Evolutionary conservation across 495 filamentous ascomycete species (phyloP).

Genomic region (Penicillium odoratum): DNA sequence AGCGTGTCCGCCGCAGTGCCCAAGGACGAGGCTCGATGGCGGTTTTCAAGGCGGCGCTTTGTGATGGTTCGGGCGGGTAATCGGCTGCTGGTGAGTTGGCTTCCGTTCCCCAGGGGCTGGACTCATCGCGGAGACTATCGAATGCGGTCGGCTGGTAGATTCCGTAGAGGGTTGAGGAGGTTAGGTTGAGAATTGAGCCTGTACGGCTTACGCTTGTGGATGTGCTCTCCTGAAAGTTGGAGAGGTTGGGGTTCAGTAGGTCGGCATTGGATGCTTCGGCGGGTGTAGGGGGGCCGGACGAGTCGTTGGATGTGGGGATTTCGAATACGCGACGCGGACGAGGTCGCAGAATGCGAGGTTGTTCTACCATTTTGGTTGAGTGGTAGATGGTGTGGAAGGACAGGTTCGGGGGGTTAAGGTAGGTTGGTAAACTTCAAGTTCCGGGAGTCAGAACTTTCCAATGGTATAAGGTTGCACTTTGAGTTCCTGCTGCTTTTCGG

Average conservation of each 20-base stretch:
- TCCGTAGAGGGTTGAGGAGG: slow-evolving; percentile 82
- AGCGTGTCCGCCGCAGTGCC: slow-evolving; percentile 35
- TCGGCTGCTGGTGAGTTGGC: slow-evolving; percentile 56
- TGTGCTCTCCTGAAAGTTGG: slow-evolving; percentile 24
- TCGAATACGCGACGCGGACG: slow-evolving; percentile 76
- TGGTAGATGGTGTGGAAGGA: background rate
- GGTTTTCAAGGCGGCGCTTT: slow-evolving; percentile 26
- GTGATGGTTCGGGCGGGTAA: slow-evolving; percentile 27
- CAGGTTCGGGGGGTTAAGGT: background rate
- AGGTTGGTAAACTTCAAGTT: slow-evolving; percentile 1
- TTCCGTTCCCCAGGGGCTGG: slow-evolving; percentile 70
- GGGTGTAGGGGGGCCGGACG: slow-evolving; percentile 50
- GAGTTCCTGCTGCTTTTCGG: background rate
- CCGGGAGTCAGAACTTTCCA: slow-evolving; percentile 10
- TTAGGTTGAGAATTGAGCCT: slow-evolving; percentile 81
- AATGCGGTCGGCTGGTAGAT: slow-evolving; percentile 77
- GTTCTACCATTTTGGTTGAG: slow-evolving; percentile 40
- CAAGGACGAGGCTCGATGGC: slow-evolving; percentile 32
- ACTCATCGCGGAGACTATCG: slow-evolving; percentile 51
- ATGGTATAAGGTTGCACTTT: slow-evolving; percentile 3
- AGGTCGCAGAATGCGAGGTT: slow-evolving; percentile 64
- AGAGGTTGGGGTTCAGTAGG: slow-evolving; percentile 29
- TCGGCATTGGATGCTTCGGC: slow-evolving; percentile 38
- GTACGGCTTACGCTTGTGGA: slow-evolving; percentile 54
- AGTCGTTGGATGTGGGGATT: slow-evolving; percentile 52